phyloP scores from a whole-genome alignment of 495 filamentous ascomycete species.

The Hypoxylon subgilvum region DNA sequence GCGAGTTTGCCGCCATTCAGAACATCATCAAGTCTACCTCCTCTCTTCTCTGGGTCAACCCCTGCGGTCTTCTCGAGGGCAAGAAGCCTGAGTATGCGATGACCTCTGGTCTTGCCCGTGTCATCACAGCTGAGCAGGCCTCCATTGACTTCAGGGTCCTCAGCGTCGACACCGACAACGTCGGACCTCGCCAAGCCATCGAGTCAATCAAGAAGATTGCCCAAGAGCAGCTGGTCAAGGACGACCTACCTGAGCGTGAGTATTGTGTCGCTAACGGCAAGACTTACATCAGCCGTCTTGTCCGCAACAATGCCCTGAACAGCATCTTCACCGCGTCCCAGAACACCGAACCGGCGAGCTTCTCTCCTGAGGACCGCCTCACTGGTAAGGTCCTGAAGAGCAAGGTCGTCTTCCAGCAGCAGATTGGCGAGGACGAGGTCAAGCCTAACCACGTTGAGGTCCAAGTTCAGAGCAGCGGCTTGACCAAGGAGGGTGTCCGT shows the following conservation, averaged over 20 bases:
- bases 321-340: constrained; percentile 31
- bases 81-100: constrained; percentile 42
- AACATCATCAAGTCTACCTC: constrained; percentile 41
- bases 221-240: constrained; percentile 6
- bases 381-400: constrained; percentile 9
- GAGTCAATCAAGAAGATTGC: constrained; percentile 11
- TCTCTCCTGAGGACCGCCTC: not conserved
- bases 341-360: not conserved
- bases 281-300: constrained; percentile 42
- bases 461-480: constrained; percentile 25
- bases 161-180: constrained; percentile 27
- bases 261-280: constrained; percentile 31
- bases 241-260: constrained; percentile 26
- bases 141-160: constrained; percentile 46
- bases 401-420: constrained; percentile 10
- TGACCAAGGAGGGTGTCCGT: constrained; percentile 32
- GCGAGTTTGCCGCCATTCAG: constrained; percentile 44
- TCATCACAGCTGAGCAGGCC: constrained; percentile 48
- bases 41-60: constrained; percentile 47
- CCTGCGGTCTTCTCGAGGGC: constrained; percentile 36
- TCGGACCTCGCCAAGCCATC: not conserved
- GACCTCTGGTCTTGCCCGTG: constrained; percentile 42
- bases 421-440: constrained; percentile 7
- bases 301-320: constrained; percentile 39
- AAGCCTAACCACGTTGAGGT: constrained; percentile 31